phyloP scores from a whole-genome alignment of 257 asterid genomes.

The Eucommia ulmoides region DNA sequence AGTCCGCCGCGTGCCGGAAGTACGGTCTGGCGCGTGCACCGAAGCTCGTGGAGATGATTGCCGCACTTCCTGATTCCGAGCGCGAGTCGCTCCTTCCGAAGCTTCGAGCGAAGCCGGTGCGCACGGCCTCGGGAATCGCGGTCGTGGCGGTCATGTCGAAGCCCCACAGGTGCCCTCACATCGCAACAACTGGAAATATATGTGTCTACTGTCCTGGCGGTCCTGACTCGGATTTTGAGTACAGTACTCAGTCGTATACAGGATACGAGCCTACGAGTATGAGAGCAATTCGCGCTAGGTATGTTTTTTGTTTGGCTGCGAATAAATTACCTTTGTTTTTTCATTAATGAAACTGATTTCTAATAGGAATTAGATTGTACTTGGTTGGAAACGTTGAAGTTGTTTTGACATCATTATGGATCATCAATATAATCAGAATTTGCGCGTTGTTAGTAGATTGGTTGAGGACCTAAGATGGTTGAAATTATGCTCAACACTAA shows the following conservation, averaged over 20 bases:
- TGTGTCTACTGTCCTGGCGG: constrained; percentile 99
- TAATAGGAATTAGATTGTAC: constrained; percentile 3
- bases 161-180: constrained; percentile 98
- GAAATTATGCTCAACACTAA: too few species aligned
- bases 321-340: background rate
- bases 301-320: background rate
- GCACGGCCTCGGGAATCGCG: constrained; percentile 96
- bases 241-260: constrained; percentile 94
- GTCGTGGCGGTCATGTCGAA: constrained; percentile 99
- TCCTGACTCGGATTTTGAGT: constrained; percentile 96
- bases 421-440: too few species aligned
- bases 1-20: constrained; percentile 86
- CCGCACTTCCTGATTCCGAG: constrained; percentile 89
- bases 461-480: too few species aligned
- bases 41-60: constrained; percentile 95
- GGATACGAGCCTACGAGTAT: constrained; percentile 99
- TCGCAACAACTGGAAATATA: constrained; percentile 93
- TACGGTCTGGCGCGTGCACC: constrained; percentile 92
- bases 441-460: too few species aligned
- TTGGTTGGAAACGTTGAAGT: background rate
- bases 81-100: constrained; percentile 79
- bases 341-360: background rate
- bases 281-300: constrained; percentile 99
- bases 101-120: constrained; percentile 89
- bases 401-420: too few species aligned